Conservation (phyloP, 768 basidiomycete species). For the Pulveroboletus sp. region DNA sequence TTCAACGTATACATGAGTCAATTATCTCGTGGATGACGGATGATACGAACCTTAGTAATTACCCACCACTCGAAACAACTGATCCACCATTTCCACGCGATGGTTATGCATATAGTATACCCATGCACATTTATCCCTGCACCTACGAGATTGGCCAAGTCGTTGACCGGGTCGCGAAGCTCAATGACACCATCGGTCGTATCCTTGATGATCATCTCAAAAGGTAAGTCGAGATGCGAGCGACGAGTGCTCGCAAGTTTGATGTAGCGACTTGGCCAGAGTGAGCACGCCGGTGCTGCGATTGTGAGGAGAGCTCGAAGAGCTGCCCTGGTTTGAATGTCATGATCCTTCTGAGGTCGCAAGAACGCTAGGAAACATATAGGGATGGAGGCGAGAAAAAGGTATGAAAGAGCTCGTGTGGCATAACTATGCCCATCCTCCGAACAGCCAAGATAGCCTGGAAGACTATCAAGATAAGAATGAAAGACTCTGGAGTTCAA, state of each 20-base stretch:
- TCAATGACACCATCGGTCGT: constrained; percentile 42
- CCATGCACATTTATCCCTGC: constrained; percentile 35
- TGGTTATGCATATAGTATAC: constrained; percentile 34
- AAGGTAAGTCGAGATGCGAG: constrained; percentile 30
- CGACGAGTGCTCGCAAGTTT: constrained; percentile 24
- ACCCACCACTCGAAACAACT: constrained; percentile 36
- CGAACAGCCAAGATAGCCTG: background rate
- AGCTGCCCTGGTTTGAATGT: constrained; percentile 14
- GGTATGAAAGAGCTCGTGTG: background rate
- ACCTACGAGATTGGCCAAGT: constrained; percentile 38
- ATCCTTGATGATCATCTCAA: constrained; percentile 36
- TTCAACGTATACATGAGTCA: background rate
- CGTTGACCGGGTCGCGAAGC: constrained; percentile 37
- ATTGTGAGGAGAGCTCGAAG: constrained; percentile 40
- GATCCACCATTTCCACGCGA: constrained; percentile 34
- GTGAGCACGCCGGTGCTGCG: constrained; percentile 42
- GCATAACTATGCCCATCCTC: background rate
- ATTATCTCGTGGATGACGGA: background rate
- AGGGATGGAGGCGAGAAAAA: constrained; percentile 8
- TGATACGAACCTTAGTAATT: constrained; percentile 20
- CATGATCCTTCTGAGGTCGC: constrained; percentile 9
- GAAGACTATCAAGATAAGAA: background rate
- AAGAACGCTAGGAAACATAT: constrained; percentile 8
- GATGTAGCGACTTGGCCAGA: constrained; percentile 42
- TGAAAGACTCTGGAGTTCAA: background rate